Evolutionary conservation across 352 stramenopile species (phyloP).

Genomic region (Phytophthora pluvialis): DNA sequence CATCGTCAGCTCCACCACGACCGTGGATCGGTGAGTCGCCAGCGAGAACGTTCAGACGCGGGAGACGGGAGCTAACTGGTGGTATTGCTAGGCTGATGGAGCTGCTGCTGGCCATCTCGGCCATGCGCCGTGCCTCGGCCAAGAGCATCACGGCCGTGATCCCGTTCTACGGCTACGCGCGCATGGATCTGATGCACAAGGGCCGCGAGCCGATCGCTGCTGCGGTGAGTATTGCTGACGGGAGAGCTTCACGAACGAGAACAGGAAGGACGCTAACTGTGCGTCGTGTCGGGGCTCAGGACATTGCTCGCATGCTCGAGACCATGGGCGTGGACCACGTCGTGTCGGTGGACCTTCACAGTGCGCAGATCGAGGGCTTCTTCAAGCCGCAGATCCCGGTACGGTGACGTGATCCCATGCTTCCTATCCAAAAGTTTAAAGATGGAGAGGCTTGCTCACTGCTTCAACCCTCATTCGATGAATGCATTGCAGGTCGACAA

Average conservation of each 20-base stretch:
- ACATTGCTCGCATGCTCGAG: conserved; percentile 89
- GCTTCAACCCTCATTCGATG: neutral
- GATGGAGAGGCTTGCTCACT: conserved; percentile 1
- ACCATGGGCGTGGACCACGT: conserved; percentile 92
- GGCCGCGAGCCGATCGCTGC: conserved; percentile 81
- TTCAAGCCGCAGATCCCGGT: conserved; percentile 88
- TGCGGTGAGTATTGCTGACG: conserved; percentile 40
- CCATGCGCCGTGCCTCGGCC: conserved; percentile 82
- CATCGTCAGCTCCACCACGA: conserved; percentile 89
- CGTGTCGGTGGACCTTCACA: conserved; percentile 90
- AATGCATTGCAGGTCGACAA: conserved; percentile 68
- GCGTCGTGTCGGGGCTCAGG: conserved; percentile 35
- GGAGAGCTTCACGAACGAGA: neutral
- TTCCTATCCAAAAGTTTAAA: too few species aligned
- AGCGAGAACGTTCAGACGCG: neutral
- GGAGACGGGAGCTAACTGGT: conserved; percentile 3
- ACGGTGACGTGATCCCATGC: neutral
- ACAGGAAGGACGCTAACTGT: neutral
- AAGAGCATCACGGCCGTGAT: conserved; percentile 91
- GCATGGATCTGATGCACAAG: conserved; percentile 88
- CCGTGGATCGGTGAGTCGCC: conserved; percentile 68
- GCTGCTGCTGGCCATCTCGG: conserved; percentile 82
- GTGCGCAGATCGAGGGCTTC: conserved; percentile 88
- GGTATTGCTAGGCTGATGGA: conserved; percentile 71
- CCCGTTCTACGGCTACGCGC: conserved; percentile 88